Conservation (phyloP, 169 alveolate species). For the Eimeria acervulina region DNA sequence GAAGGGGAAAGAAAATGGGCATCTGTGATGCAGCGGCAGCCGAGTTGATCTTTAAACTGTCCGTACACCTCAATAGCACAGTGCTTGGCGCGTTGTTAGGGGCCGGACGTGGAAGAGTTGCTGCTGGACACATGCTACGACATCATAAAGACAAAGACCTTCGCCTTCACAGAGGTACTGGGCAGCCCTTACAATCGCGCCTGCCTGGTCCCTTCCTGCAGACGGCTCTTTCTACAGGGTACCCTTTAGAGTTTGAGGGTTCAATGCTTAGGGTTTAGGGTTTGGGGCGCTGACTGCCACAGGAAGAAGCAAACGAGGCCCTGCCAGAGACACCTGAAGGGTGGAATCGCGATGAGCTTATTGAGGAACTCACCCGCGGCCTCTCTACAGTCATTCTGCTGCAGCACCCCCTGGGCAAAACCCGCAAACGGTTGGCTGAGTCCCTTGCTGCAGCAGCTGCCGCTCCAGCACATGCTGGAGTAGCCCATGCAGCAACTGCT, state of each 20-base stretch:
- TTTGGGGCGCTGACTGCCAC: neutral
- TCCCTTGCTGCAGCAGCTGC: constrained; percentile 62
- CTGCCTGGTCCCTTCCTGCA: neutral
- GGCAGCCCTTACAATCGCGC: neutral
- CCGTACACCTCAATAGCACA: neutral
- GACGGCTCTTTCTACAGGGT: neutral
- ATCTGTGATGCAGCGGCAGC: neutral
- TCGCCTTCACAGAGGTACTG: constrained; percentile 69
- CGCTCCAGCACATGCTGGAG: neutral
- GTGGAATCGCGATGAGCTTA: constrained; percentile 5
- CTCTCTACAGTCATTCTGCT: constrained; percentile 14
- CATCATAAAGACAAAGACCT: constrained; percentile 35
- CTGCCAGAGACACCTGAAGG: constrained; percentile 46
- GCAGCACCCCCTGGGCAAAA: constrained; percentile 65
- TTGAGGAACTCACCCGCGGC: constrained; percentile 37
- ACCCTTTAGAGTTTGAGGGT: neutral
- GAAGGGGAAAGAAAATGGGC: neutral
- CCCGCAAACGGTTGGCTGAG: constrained; percentile 58
- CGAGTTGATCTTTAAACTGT: neutral
- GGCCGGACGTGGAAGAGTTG: constrained; percentile 48
- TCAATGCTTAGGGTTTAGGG: constrained; percentile 1
- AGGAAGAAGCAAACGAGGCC: constrained; percentile 50
- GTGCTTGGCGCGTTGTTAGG: constrained; percentile 19
- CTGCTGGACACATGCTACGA: constrained; percentile 70
- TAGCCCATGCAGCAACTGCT: neutral